A percentile compares a stretch with the other conserved stretches of the same genome.
Evolutionary conservation across 345 rosid genomes (phyloP).

Genomic region (Brassica rapa): DNA sequence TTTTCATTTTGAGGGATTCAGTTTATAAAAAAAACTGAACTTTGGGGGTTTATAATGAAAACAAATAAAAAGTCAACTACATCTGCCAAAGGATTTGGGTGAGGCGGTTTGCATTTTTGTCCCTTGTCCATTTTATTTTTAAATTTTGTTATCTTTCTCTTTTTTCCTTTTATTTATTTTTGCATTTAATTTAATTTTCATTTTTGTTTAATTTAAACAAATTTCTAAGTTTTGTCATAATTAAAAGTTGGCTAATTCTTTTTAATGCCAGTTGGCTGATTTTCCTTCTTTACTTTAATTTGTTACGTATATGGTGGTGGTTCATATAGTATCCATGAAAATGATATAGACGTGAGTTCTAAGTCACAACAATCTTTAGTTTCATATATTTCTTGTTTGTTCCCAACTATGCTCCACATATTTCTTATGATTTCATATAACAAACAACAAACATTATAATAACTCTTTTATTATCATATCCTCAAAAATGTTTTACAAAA

Average conservation of each 20-base stretch:
- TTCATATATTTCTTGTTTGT: slow-evolving; percentile 18
- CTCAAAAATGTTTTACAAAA: background rate
- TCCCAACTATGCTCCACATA: background rate
- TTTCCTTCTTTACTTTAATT: background rate
- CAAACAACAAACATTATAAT: background rate
- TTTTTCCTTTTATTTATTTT: background rate
- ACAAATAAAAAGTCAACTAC: slow-evolving; percentile 43
- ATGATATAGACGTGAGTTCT: slow-evolving; percentile 38
- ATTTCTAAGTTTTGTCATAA: background rate
- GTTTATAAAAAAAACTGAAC: background rate
- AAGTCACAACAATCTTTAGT: slow-evolving; percentile 32
- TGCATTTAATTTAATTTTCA: background rate
- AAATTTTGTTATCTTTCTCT: background rate
- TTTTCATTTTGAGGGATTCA: slow-evolving; percentile 26
- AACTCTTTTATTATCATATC: background rate
- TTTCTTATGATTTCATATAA: slow-evolving; percentile 8
- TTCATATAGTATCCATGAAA: slow-evolving; percentile 37
- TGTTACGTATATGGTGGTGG: slow-evolving; percentile 7
- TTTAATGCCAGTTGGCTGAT: background rate
- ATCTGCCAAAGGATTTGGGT: slow-evolving; percentile 31
- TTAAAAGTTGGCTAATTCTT: background rate
- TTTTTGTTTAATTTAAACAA: background rate
- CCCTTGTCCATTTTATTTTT: background rate
- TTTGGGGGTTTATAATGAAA: slow-evolving; percentile 13
- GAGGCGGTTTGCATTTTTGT: slow-evolving; percentile 38